A percentile compares a stretch with the other conserved stretches of the same genome.
These are phyloP conservation scores for Tephrocybe sp. DNA, from an alignment of 768 basidiomycete species.

Conservation along the genomic window DNA sequence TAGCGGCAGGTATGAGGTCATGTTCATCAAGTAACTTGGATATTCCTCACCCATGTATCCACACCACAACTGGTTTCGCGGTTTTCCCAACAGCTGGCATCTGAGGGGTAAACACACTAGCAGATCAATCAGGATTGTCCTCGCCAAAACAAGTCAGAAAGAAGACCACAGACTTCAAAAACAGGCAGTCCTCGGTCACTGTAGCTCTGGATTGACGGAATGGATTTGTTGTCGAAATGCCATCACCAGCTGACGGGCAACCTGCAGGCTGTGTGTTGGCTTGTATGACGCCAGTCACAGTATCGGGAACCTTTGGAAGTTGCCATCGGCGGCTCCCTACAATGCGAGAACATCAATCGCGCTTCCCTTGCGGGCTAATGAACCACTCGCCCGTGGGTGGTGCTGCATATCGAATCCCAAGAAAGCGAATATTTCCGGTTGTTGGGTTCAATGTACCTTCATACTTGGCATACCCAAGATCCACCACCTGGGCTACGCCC, in stretches of 20 bases:
- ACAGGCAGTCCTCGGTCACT: constrained; percentile 40
- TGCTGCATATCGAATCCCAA: constrained; percentile 50
- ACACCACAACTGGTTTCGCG: constrained; percentile 39
- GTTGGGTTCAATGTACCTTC: constrained; percentile 36
- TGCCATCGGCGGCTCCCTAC: constrained; percentile 34
- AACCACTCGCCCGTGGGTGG: constrained; percentile 39
- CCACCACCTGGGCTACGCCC: constrained; percentile 26
- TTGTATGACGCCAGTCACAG: constrained; percentile 25
- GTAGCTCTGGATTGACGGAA: constrained; percentile 18
- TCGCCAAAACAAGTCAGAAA: no score
- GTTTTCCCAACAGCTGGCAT: constrained; percentile 19
- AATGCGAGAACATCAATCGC: neutral
- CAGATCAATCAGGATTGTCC: no score
- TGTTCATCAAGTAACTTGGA: no score
- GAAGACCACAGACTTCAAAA: constrained; percentile 30
- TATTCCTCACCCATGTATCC: constrained; percentile 39
- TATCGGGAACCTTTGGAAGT: constrained; percentile 29
- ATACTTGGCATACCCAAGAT: constrained; percentile 47
- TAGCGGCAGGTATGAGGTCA: neutral
- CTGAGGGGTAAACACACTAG: constrained; percentile 37
- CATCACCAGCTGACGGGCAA: constrained; percentile 31
- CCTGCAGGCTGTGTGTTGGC: constrained; percentile 30
- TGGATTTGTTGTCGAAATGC: constrained; percentile 30
- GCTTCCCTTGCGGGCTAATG: neutral
- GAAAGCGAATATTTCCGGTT: constrained; percentile 34